Percentiles rank a stretch among this genome's conserved stretches.
These are phyloP conservation scores for Agrocybe praecox DNA, from an alignment of 768 basidiomycete genomes.

Conservation along the genomic window DNA sequence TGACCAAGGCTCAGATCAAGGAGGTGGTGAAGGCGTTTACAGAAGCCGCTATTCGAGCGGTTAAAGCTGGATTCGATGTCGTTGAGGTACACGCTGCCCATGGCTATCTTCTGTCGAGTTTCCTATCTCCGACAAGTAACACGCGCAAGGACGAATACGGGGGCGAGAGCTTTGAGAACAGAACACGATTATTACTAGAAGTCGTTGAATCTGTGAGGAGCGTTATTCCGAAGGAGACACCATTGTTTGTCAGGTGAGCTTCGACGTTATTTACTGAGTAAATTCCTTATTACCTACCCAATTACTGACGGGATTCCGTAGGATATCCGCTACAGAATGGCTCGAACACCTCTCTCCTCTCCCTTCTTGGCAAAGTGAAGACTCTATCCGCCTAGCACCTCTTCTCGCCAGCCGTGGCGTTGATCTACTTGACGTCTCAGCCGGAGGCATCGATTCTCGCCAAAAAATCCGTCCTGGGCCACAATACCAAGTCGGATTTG, in stretches of 20 bases:
- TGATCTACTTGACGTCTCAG: constrained; percentile 75
- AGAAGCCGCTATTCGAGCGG: constrained; percentile 49
- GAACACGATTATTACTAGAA: constrained; percentile 62
- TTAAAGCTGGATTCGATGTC: constrained; percentile 62
- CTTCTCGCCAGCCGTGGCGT: constrained; percentile 68
- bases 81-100: constrained; percentile 70
- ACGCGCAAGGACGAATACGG: constrained; percentile 71
- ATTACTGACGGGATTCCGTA: constrained; percentile 14
- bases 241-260: constrained; percentile 68
- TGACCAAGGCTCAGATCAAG: constrained; percentile 59
- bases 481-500: constrained; percentile 59
- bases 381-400: constrained; percentile 25
- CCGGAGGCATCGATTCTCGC: constrained; percentile 56
- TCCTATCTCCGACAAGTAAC: constrained; percentile 62
- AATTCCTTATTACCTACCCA: too few species aligned
- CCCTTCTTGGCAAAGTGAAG: constrained; percentile 51
- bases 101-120: constrained; percentile 59
- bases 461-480: constrained; percentile 38
- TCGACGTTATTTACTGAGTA: too few species aligned
- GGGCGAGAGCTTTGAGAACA: constrained; percentile 66
- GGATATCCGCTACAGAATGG: constrained; percentile 79
- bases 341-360: constrained; percentile 58
- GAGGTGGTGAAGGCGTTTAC: constrained; percentile 59
- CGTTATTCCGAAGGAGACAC: constrained; percentile 60
- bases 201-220: constrained; percentile 64